These are phyloP conservation scores for Domatiomyces globalis DNA, from an alignment of 2,329 filamentous ascomycete genomes.

Conservation along the genomic window DNA sequence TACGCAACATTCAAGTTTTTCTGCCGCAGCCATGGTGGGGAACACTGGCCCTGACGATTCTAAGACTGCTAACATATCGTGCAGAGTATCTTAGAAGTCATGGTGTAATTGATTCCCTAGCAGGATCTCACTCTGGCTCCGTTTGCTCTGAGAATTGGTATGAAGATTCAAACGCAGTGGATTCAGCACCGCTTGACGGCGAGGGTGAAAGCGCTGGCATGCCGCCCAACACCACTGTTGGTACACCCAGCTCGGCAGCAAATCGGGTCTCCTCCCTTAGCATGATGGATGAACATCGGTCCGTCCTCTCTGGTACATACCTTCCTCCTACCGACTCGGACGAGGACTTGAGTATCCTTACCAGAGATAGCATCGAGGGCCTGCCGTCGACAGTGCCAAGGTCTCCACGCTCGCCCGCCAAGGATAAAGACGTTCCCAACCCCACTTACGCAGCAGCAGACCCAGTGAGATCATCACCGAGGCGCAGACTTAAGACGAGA, in stretches of 20 bases:
- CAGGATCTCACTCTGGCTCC: neutral
- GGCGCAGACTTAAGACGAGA: slow-evolving; percentile 9
- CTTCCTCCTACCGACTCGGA: slow-evolving; percentile 5
- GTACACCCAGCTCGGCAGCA: no score
- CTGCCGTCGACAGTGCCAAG: slow-evolving; percentile 7
- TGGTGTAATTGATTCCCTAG: neutral
- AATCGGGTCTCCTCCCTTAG: no score
- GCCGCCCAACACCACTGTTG: no score
- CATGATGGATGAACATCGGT: no score
- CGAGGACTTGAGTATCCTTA: slow-evolving; percentile 10
- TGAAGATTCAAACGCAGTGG: neutral
- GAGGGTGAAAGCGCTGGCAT: no score
- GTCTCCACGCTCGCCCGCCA: slow-evolving; percentile 9
- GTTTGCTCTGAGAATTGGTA: neutral
- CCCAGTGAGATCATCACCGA: slow-evolving; percentile 3
- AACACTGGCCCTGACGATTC: neutral
- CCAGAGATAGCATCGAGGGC: slow-evolving; percentile 15
- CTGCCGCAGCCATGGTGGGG: slow-evolving; percentile 10
- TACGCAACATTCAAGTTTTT: slow-evolving; percentile 31
- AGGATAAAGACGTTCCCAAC: neutral
- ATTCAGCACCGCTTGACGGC: no score
- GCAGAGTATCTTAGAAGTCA: neutral
- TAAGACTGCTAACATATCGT: neutral
- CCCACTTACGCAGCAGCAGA: neutral
- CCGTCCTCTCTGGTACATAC: neutral